Evolutionary conservation across 129 eudicot species (phyloP).

Genomic region (Escallonia rubra): DNA sequence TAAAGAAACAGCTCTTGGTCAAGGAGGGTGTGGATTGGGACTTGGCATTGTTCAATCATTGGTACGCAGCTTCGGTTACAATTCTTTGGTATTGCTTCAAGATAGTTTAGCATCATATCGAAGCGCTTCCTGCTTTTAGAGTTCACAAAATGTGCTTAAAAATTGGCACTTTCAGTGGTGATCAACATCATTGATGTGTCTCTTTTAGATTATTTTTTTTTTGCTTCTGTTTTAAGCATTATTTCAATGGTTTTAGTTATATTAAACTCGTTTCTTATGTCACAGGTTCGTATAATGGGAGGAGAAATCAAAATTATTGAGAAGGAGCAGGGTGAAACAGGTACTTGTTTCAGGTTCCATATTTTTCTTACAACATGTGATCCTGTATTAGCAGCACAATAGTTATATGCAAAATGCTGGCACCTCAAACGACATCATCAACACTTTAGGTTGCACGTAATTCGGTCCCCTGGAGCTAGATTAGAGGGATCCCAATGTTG

Average conservation of each 20-base stretch:
- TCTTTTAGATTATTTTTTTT: too few species aligned
- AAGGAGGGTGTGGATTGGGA: slow-evolving; percentile 46
- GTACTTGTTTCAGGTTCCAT: slow-evolving; percentile 37
- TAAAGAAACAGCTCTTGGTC: slow-evolving; percentile 28
- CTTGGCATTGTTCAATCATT: slow-evolving; percentile 60
- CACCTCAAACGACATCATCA: slow-evolving; percentile 1
- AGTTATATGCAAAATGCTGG: background rate
- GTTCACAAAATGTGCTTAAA: background rate
- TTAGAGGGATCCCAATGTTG: slow-evolving; percentile 14
- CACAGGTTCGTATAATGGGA: slow-evolving; percentile 47
- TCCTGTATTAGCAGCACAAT: background rate
- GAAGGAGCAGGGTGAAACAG: slow-evolving; percentile 32
- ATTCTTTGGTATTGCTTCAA: background rate
- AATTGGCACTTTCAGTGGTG: background rate
- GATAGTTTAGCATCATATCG: too few species aligned
- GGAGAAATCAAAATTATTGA: slow-evolving; percentile 50
- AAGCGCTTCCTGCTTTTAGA: background rate
- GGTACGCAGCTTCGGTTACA: slow-evolving; percentile 17
- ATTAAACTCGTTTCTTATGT: background rate
- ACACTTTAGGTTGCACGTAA: background rate
- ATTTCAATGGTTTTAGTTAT: background rate
- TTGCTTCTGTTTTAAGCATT: background rate
- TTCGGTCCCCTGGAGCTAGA: slow-evolving; percentile 1
- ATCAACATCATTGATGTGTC: background rate
- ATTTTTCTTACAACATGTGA: slow-evolving; percentile 13